Evolutionary conservation across 176 grass and related monocot genomes (phyloP).

Genomic region (Carex cristatella): DNA sequence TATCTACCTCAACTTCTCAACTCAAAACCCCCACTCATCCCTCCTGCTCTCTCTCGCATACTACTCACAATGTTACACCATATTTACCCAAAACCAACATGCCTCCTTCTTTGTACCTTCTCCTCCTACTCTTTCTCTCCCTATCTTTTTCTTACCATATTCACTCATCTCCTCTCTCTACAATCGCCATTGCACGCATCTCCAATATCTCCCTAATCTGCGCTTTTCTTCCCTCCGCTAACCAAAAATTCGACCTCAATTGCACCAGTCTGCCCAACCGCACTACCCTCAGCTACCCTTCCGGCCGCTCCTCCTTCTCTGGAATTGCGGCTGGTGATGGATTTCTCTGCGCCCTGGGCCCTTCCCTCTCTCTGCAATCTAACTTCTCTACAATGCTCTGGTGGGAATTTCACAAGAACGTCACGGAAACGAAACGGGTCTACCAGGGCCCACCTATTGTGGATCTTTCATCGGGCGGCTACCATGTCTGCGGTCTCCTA

Average conservation of each 20-base stretch:
- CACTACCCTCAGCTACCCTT: conserved; percentile 32
- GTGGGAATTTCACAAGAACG: conserved; percentile 52
- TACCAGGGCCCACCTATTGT: conserved; percentile 56
- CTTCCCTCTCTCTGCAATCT: not conserved
- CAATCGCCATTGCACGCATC: conserved; percentile 57
- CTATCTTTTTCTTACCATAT: not conserved
- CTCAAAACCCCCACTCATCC: not conserved
- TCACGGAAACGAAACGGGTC: conserved; percentile 34
- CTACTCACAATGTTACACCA: not conserved
- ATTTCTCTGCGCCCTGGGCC: conserved; percentile 68
- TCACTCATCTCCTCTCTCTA: conserved; percentile 33
- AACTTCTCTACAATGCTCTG: conserved; percentile 57
- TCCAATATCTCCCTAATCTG: conserved; percentile 52
- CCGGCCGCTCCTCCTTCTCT: conserved; percentile 44
- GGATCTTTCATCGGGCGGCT: conserved; percentile 46
- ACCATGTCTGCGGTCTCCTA: conserved; percentile 65
- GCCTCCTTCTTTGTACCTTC: not conserved
- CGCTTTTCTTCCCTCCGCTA: conserved; percentile 40
- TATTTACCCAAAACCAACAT: conserved; percentile 4
- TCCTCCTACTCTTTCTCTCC: not conserved
- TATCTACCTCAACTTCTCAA: not conserved
- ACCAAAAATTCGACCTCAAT: conserved; percentile 42
- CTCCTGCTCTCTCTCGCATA: not conserved
- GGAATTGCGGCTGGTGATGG: conserved; percentile 59
- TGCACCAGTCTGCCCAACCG: conserved; percentile 44